Conservation (phyloP, 2,329 filamentous ascomycete genomes). For the Penicillium hordei region DNA sequence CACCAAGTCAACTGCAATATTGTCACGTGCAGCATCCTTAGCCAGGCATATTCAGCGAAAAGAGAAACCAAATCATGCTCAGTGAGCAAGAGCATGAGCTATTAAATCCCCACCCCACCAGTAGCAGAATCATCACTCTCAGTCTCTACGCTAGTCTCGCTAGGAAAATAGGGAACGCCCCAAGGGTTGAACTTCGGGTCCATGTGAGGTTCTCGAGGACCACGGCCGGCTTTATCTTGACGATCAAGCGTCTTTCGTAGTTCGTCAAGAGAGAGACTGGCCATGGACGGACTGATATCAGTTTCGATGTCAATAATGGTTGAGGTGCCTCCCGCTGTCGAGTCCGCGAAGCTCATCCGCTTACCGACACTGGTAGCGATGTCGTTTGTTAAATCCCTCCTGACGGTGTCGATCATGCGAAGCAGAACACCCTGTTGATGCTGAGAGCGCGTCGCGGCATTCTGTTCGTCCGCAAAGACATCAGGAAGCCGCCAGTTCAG, state of each 20-base stretch:
- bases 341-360: background rate
- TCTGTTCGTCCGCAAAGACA: background rate
- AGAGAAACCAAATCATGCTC: background rate
- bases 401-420: background rate
- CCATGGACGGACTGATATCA: background rate
- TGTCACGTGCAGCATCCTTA: background rate
- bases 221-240: background rate
- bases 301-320: background rate
- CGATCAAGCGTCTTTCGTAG: background rate
- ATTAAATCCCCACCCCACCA: background rate
- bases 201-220: background rate
- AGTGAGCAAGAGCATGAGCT: background rate
- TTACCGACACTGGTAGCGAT: background rate
- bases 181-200: background rate
- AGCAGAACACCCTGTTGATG: background rate
- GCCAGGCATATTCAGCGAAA: background rate
- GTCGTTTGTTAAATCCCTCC: background rate
- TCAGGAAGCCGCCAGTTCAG: background rate
- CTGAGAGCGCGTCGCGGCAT: background rate
- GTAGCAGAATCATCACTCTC: background rate
- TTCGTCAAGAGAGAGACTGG: background rate
- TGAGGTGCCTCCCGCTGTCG: background rate
- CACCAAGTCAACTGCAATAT: background rate
- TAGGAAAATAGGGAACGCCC: background rate
- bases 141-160: background rate